Conservation (phyloP, 306 rosid species). For the Senna siamea region DNA sequence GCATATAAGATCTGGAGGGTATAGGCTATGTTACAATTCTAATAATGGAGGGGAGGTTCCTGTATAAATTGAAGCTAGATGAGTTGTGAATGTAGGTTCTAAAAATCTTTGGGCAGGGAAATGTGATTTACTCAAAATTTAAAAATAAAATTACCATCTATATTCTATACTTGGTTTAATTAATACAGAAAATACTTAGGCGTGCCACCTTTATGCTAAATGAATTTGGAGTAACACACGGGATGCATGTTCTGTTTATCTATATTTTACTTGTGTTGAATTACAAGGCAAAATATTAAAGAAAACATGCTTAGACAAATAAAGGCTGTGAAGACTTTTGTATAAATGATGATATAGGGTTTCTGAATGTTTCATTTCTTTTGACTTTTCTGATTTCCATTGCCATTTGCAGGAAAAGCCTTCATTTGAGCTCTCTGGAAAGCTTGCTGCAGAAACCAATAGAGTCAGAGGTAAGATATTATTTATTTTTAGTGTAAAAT, state of each 20-base stretch:
- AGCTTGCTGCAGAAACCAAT: slow-evolving; percentile 96
- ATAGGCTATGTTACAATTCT: background rate
- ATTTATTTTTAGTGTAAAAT: background rate
- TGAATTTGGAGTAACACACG: no score
- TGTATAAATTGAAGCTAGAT: background rate
- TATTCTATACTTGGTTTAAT: no score
- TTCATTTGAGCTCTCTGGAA: slow-evolving; percentile 96
- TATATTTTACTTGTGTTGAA: no score
- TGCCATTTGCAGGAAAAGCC: slow-evolving; percentile 78
- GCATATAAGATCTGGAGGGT: background rate
- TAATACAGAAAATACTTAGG: no score
- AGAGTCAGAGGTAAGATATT: slow-evolving; percentile 73
- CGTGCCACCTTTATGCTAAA: no score
- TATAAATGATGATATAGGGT: slow-evolving; percentile 4
- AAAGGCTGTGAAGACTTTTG: slow-evolving; percentile 18
- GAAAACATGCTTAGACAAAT: background rate
- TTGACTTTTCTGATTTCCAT: slow-evolving; percentile 33
- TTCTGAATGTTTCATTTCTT: slow-evolving; percentile 21
- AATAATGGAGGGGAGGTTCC: background rate
- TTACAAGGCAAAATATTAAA: background rate
- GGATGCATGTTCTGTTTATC: no score
- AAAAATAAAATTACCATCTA: no score
- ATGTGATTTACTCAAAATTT: no score
- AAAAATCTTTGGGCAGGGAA: no score
- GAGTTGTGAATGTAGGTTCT: background rate